A percentile compares a stretch with the other conserved stretches of the same genome.
Evolutionary conservation across 805 yeast genomes (phyloP).

Genomic region (Pichia cabralensis): DNA sequence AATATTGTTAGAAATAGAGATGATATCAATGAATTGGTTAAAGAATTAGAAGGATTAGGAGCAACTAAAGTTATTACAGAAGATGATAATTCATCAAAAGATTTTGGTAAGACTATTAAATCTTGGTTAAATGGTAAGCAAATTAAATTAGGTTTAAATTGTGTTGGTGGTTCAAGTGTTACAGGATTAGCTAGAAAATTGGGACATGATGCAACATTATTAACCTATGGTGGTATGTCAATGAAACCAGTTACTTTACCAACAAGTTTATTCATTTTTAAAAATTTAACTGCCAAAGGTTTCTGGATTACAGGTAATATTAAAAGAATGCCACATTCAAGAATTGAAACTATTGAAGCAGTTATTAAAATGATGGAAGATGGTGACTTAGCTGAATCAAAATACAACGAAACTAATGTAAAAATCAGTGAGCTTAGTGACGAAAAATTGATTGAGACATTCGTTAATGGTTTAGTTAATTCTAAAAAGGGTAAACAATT

Average conservation of each 20-base stretch:
- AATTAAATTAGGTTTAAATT: slow-evolving; percentile 75
- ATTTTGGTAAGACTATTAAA: slow-evolving; percentile 51
- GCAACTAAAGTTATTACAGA: slow-evolving; percentile 90
- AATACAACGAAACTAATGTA: slow-evolving; percentile 31
- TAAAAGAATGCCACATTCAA: slow-evolving; percentile 47
- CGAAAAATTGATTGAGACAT: slow-evolving; percentile 32
- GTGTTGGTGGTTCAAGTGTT: slow-evolving; percentile 87
- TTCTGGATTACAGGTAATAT: slow-evolving; percentile 83
- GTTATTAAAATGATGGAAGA: slow-evolving; percentile 48
- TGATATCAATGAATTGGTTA: slow-evolving; percentile 48
- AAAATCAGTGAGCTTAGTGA: slow-evolving; percentile 26
- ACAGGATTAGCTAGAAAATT: slow-evolving; percentile 78
- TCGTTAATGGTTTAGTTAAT: slow-evolving; percentile 34
- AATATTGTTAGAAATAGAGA: slow-evolving; percentile 84
- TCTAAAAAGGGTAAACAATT: slow-evolving; percentile 37
- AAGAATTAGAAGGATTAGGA: slow-evolving; percentile 54
- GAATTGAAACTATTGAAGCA: slow-evolving; percentile 42
- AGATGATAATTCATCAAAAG: slow-evolving; percentile 63
- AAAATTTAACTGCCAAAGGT: slow-evolving; percentile 76
- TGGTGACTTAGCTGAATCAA: slow-evolving; percentile 44
- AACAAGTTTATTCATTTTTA: slow-evolving; percentile 81
- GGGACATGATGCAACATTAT: slow-evolving; percentile 60
- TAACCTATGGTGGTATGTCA: slow-evolving; percentile 97
- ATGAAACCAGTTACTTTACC: slow-evolving; percentile 90
- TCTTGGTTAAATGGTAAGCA: slow-evolving; percentile 40